These are phyloP conservation scores for Paspalum vaginatum DNA, from an alignment of 176 grass and related monocot species.

Conservation along the genomic window DNA sequence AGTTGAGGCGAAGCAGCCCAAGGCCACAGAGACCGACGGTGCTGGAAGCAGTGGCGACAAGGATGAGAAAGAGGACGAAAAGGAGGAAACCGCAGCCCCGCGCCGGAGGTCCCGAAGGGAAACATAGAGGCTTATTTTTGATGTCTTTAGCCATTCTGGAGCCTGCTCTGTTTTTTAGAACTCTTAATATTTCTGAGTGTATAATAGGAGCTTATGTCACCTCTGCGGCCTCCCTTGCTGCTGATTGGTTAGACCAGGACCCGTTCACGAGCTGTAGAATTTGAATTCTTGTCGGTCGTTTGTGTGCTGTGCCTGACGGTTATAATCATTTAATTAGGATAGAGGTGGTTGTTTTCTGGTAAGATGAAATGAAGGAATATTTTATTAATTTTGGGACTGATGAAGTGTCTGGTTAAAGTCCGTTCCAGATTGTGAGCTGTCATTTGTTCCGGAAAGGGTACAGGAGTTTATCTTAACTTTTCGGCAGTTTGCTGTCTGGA, in stretches of 20 bases:
- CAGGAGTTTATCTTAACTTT: neutral
- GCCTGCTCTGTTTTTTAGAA: conserved; percentile 23
- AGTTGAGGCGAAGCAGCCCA: conserved; percentile 23
- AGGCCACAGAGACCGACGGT: conserved; percentile 21
- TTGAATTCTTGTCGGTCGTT: conserved; percentile 19
- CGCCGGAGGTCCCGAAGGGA: conserved; percentile 76
- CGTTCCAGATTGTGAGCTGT: neutral
- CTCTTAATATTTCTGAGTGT: conserved; percentile 43
- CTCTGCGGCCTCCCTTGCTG: conserved; percentile 2
- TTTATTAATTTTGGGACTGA: neutral
- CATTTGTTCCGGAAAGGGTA: neutral
- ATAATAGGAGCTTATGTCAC: conserved; percentile 48
- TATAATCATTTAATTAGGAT: conserved; percentile 25
- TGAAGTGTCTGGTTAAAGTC: neutral
- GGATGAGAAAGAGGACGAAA: conserved; percentile 68
- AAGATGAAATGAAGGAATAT: conserved; percentile 11
- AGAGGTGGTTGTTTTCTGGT: conserved; percentile 27
- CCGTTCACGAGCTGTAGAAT: conserved; percentile 41
- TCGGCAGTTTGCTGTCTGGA: neutral
- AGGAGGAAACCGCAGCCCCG: conserved; percentile 53
- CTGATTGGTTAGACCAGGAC: conserved; percentile 37
- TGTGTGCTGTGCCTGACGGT: conserved; percentile 21
- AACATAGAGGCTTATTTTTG: conserved; percentile 43
- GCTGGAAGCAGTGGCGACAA: conserved; percentile 65
- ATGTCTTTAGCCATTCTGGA: conserved; percentile 23